Conservation (phyloP, 164 flowering plant species). For the Berberis thunbergii region DNA sequence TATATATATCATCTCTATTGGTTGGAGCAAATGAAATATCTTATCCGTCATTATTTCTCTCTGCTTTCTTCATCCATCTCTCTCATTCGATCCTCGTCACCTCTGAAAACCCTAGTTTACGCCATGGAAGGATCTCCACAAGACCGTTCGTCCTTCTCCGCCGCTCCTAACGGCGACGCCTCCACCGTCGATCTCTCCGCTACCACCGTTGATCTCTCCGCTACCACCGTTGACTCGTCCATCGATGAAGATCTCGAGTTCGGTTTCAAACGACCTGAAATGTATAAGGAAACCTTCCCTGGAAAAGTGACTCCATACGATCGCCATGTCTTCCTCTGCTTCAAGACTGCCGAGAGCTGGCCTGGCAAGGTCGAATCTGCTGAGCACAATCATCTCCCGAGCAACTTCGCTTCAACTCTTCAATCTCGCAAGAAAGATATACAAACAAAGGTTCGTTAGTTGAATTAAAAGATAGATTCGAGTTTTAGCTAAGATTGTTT, state of each 20-base stretch:
- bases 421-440: constrained; percentile 53
- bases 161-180: no score
- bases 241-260: constrained; percentile 26
- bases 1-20: no score
- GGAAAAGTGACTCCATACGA: constrained; percentile 61
- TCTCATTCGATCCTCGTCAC: no score
- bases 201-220: no score
- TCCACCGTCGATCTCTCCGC: no score
- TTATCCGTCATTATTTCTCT: no score
- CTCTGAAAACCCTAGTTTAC: no score
- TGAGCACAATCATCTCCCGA: constrained; percentile 52
- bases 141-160: no score
- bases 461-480: not conserved
- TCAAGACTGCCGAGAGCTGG: constrained; percentile 61
- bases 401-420: constrained; percentile 38
- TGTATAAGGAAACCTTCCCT: constrained; percentile 43
- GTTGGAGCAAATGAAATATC: no score
- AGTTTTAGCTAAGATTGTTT: not conserved
- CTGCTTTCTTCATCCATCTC: no score
- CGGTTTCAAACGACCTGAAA: constrained; percentile 78
- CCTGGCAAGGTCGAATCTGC: constrained; percentile 53
- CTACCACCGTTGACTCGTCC: no score
- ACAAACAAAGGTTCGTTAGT: constrained; percentile 36
- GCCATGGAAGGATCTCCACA: no score
- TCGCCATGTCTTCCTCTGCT: constrained; percentile 82